phyloP scores from a whole-genome alignment of 2,329 filamentous ascomycete species.

The Diaporthe ilicicola region DNA sequence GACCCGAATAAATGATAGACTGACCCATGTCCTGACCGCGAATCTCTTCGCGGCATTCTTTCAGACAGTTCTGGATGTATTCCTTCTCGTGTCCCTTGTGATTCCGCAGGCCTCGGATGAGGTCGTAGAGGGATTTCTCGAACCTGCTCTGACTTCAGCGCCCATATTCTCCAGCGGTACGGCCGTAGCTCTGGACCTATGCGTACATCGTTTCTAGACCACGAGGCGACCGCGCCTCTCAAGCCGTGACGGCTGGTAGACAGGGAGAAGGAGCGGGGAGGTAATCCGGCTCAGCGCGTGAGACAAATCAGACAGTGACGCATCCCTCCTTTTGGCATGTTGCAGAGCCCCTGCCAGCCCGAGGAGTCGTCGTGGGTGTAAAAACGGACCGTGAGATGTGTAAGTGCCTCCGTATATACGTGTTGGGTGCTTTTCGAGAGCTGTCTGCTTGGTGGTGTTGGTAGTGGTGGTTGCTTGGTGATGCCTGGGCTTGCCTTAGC shows the following conservation, averaged over 20 bases:
- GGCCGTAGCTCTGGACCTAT: background rate
- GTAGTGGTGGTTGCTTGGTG: background rate
- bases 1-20: slow-evolving; percentile 40
- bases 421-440: background rate
- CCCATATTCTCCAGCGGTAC: background rate
- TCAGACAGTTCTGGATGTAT: slow-evolving; percentile 91
- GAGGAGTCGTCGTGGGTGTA: background rate
- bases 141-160: slow-evolving; percentile 73
- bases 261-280: background rate
- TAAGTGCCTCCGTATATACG: background rate
- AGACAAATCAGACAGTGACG: slow-evolving; percentile 8
- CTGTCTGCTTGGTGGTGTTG: slow-evolving; percentile 7
- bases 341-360: slow-evolving; percentile 13
- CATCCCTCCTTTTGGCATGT: slow-evolving; percentile 28
- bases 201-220: slow-evolving; percentile 38
- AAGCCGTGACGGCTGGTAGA: background rate
- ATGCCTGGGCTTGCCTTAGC: background rate
- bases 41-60: slow-evolving; percentile 95
- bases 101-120: slow-evolving; percentile 93
- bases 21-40: slow-evolving; percentile 90
- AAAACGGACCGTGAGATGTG: background rate
- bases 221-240: slow-evolving; percentile 17
- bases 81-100: slow-evolving; percentile 95
- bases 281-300: slow-evolving; percentile 20
- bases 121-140: slow-evolving; percentile 98